A percentile compares a stretch with the other conserved stretches of the same genome.
phyloP scores from a whole-genome alignment of 257 asterid species.

The Solanum bukasovii region DNA sequence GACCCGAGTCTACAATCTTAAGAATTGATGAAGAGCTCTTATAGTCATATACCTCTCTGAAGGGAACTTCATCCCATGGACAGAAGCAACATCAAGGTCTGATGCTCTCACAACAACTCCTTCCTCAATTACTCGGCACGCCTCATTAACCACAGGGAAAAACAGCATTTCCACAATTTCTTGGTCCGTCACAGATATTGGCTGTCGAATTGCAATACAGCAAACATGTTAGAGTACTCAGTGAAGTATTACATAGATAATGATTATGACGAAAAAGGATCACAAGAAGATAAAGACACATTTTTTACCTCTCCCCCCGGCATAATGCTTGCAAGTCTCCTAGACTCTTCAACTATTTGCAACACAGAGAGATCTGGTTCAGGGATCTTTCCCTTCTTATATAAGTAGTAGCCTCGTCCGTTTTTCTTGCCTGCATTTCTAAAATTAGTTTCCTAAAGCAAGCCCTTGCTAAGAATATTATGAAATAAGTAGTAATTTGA shows the following conservation, averaged over 20 bases:
- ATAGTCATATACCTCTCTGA: neutral
- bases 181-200: neutral
- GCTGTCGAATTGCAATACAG: neutral
- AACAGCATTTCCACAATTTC: slow-evolving; percentile 11
- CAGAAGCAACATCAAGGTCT: slow-evolving; percentile 13
- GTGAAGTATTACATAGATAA: neutral
- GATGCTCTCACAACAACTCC: slow-evolving; percentile 6
- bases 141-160: slow-evolving; percentile 19
- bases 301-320: neutral
- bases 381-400: neutral
- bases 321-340: neutral
- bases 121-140: slow-evolving; percentile 8
- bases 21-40: neutral
- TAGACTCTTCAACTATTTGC: neutral
- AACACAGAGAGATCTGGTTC: neutral
- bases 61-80: slow-evolving; percentile 15
- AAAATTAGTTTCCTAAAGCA: neutral
- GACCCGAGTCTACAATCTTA: no score
- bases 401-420: slow-evolving; percentile 3
- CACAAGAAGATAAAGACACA: neutral
- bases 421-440: neutral
- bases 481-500: neutral
- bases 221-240: neutral
- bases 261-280: neutral
- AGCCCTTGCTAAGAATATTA: neutral